Base-by-base conservation (phyloP, 768 basidiomycete species). In the Dendrothele bispora region DNA sequence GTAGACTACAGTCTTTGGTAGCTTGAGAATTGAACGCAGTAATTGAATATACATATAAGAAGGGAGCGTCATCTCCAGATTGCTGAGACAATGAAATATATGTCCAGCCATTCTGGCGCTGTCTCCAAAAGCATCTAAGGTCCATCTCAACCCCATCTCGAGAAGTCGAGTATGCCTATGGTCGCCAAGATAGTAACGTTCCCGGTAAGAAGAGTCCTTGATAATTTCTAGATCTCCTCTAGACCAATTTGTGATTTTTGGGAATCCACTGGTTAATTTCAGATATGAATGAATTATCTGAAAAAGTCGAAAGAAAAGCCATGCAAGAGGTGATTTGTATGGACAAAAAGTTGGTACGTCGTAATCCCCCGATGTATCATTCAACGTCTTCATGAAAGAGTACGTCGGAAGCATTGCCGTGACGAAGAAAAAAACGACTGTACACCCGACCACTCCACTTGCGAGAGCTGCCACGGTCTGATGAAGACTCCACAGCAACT, bases 291-390 rank as follows among this genome's bases (percentile, higher is more conserved):
- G 39, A 25, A 22, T 15, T 24, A 25, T 20, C 32, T 22, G 17
- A 21, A 34, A 24, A 28, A 51, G 38, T 5, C 48, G 40, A 39
- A 47, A 50, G 43, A 61, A 57, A 7, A 50, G 47, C 61, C 58
- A 60, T 7, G 62, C 58, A 36, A 60, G 58, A 3, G 60, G 60
- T 11, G 59, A 61, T 48, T 60, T 61, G 52, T 60, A 63, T 3
- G 62, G 55, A 24, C 62, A 63, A 39, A 52, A 61, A 12, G 28
- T 39, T 15, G 49, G 48, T 28, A 38, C 30, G 8, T 54, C 37
- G 35, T 48, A 21, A 7, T n/a, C n/a, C n/a, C n/a, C n/a, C n/a
- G n/a, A n/a, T n/a, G n/a, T n/a, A n/a, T n/a, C n/a, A n/a, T n/a
- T n/a, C n/a, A n/a, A n/a, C n/a, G n/a, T n/a, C n/a, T n/a, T 32